These are phyloP conservation scores for Sesbania bispinosa DNA, from an alignment of 306 rosid genomes.

Conservation along the genomic window DNA sequence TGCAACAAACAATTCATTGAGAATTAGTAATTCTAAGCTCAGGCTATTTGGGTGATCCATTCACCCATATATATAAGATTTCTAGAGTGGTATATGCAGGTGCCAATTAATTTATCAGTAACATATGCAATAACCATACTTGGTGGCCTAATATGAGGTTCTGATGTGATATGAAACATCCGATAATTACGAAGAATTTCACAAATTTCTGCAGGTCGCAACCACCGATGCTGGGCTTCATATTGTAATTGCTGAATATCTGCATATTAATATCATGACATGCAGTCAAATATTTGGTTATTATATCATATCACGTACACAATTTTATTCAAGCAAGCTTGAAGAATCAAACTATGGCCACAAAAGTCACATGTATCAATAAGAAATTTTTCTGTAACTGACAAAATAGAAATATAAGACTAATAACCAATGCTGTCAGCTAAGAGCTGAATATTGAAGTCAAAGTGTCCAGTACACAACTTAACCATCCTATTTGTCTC, in stretches of 20 bases:
- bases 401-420: neutral
- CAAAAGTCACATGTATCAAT: neutral
- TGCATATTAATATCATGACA: slow-evolving; percentile 36
- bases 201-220: slow-evolving; percentile 95
- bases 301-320: neutral
- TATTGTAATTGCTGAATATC: slow-evolving; percentile 62
- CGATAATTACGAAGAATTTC: slow-evolving; percentile 77
- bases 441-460: neutral
- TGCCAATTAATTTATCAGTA: neutral
- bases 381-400: neutral
- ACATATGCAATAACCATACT: slow-evolving; percentile 52
- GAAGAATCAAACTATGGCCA: slow-evolving; percentile 7
- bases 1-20: neutral
- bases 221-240: slow-evolving; percentile 90
- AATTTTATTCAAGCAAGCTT: slow-evolving; percentile 4
- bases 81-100: neutral
- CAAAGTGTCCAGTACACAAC: slow-evolving; percentile 5
- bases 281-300: slow-evolving; percentile 7
- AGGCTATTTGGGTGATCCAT: slow-evolving; percentile 1
- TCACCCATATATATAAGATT: neutral
- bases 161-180: slow-evolving; percentile 65
- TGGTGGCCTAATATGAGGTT: slow-evolving; percentile 82
- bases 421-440: neutral
- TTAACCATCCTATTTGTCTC: neutral
- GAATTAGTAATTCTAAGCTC: neutral